Percentiles rank a stretch among this genome's conserved stretches.
These are phyloP conservation scores for Plantago elongata DNA, from an alignment of 257 asterid genomes.

Conservation along the genomic window DNA sequence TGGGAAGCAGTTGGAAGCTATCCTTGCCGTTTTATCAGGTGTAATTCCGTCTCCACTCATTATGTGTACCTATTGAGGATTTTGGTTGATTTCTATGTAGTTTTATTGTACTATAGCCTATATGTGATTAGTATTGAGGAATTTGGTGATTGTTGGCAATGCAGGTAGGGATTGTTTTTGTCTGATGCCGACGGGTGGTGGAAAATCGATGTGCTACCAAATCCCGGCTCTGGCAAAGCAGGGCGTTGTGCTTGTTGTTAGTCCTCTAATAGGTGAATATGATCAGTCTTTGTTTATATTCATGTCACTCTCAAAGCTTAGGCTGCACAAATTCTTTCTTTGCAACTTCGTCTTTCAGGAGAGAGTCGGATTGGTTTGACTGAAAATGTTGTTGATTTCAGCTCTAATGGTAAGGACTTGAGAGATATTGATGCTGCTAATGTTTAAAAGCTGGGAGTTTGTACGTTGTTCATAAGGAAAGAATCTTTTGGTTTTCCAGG, in stretches of 20 bases:
- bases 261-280: conserved; percentile 90
- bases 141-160: conserved; percentile 6
- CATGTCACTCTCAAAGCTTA: conserved; percentile 28
- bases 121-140: not conserved
- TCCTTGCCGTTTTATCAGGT: conserved; percentile 96
- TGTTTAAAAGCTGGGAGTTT: not conserved
- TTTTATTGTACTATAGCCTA: not conserved
- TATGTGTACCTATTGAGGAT: not conserved
- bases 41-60: not conserved
- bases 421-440: conserved; percentile 6
- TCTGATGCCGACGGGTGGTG: conserved; percentile 98
- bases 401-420: conserved; percentile 75
- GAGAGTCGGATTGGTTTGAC: conserved; percentile 22
- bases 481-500: conserved; percentile 36
- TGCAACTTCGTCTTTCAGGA: conserved; percentile 39
- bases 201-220: conserved; percentile 94
- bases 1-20: conserved; percentile 89
- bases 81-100: not conserved
- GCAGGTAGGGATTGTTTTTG: conserved; percentile 94
- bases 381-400: conserved; percentile 31
- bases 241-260: conserved; percentile 91
- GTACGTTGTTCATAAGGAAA: not conserved
- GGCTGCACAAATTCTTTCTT: conserved; percentile 45
- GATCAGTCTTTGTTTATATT: conserved; percentile 26
- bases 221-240: conserved; percentile 81